Base-by-base conservation (phyloP, 805 yeast species). In the Saccharomycopsis vini region DNA sequence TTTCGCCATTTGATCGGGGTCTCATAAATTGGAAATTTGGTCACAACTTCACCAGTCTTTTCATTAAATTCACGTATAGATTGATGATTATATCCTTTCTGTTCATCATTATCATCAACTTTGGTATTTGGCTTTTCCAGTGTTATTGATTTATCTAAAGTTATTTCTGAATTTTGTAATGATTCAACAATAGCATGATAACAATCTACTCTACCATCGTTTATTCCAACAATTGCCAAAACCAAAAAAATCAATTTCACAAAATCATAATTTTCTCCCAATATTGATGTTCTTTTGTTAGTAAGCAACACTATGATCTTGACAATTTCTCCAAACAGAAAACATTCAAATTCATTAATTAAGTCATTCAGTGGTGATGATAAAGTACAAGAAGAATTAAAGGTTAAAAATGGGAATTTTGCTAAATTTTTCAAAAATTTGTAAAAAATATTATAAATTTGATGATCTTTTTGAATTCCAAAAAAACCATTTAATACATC, bases 41-140 rank as follows among this genome's bases (percentile, higher is more conserved):
- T 16, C 18, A 13, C 38, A 7, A 39, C 43, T 3, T 46, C 46
- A 12, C 49, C 49, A 9, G 44, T 43, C 21, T 46, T 46, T 28
- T 46, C 49, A 35, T 43, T 39, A 15, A n/a, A 45, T 26, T 41
- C 43, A 26, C 32, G 22, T 19, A 13, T 33, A 18, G 22, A 10
- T 15, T 10, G 15, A 32, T 9, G 9, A 10, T 15, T 18, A 15
- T 32, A 15, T 32, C n/a, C 36, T 10, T 9, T 9, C n/a, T 9
- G 36, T n/a, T 7, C 16, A 19, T 37, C 20, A 4, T 23, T 13
- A 9, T 10, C 10, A 10, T 24, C 29, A 23, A n/a, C n/a, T n/a
- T n/a, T n/a, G 29, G 18, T 35, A 7, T 12, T 7, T 9, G 29
- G 29, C 29, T 26, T 26, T 26, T 26, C 29, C n/a, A n/a, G n/a